A percentile compares a stretch with the other conserved stretches of the same genome.
phyloP scores from a whole-genome alignment of 1,284 basidiomycete genomes.

The Ceratobasidium papillatum region DNA sequence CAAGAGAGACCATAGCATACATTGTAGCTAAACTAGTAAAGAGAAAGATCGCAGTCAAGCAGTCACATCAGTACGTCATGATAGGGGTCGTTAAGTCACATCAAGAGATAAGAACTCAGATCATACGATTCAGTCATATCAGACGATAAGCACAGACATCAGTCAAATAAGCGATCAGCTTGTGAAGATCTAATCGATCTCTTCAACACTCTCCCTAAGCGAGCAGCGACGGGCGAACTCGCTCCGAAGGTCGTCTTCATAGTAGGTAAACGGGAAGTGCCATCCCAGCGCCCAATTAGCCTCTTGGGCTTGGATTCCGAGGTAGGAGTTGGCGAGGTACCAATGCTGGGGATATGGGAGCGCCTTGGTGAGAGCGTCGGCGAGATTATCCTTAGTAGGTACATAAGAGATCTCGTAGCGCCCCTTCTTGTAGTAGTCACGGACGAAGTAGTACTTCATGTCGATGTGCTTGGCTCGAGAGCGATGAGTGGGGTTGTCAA shows the following conservation, averaged over 20 bases:
- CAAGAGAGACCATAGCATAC: too few relatives aligned
- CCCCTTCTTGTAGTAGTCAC: conserved; percentile 43
- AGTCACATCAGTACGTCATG: too few relatives aligned
- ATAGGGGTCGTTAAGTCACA: too few relatives aligned
- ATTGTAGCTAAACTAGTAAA: too few relatives aligned
- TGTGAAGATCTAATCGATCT: too few relatives aligned
- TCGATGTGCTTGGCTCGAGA: conserved; percentile 43
- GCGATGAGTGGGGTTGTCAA: conserved; percentile 41
- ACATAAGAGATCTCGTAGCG: conserved; percentile 43
- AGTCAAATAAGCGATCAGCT: too few relatives aligned
- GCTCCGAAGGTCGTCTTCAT: neutral
- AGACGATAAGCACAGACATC: too few relatives aligned
- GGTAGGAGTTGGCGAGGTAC: conserved; percentile 1
- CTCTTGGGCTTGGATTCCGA: neutral
- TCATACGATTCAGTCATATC: too few relatives aligned
- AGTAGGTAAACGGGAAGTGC: neutral
- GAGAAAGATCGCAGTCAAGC: too few relatives aligned
- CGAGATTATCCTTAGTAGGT: conserved; percentile 42
- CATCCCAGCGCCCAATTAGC: neutral
- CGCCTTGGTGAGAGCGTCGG: conserved; percentile 48
- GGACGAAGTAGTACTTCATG: conserved; percentile 38
- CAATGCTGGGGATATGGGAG: neutral
- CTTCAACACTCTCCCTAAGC: too few relatives aligned
- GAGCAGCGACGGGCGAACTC: neutral
- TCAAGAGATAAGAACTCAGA: too few relatives aligned